Base-by-base conservation (phyloP, 2,329 filamentous ascomycete species). In the Venturia oleaginea region DNA sequence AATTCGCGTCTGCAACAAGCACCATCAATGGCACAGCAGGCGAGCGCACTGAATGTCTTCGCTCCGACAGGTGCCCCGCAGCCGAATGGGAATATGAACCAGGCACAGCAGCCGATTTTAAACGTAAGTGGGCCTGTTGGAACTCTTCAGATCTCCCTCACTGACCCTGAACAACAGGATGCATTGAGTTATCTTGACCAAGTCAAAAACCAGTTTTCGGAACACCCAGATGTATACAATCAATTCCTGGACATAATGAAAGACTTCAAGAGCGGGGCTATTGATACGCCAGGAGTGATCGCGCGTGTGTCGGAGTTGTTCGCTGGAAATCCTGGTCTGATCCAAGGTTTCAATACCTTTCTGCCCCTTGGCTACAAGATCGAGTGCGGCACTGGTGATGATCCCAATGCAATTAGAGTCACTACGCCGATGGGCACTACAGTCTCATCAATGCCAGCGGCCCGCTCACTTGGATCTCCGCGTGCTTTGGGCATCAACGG, bases 241-340 rank as follows among this genome's bases (percentile, higher is more conserved):
- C 84, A 90, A 43, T 97, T 99, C 71, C 79, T 99, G 57, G 94
- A 99, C 70, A 99, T 99, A 60, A 99, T 99, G 94, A 99, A 99
- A 73, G 94, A 99, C 71, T 99, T 99, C 76, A 99, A 99, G 78
- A 96, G 92, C 71, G 93, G 96, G 78, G 92, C 92, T 65, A 65
- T 66, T 71, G 94, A 99, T 74, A 99, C 94, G 0, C 94, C 94
- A 0, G 94, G 94, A 1, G 94, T 99, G 2, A 99, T 99, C 69
- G 95, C 96, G 71, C 87, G 94, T 60, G 94, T 99, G 34, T 97
- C 94, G 1, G 91, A 92, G 62, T 84, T 99, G 1, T 99, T 99
- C 73, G 92, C 93, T 27, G 94, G 94, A 2, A 93, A 99, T 71
- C 94, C 94, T 2, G 94, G 90, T 72, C 83, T 96, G 32, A 97